Conservation (phyloP, 108 stramenopile genomes). For the Chaetoceros tenuissimus region DNA sequence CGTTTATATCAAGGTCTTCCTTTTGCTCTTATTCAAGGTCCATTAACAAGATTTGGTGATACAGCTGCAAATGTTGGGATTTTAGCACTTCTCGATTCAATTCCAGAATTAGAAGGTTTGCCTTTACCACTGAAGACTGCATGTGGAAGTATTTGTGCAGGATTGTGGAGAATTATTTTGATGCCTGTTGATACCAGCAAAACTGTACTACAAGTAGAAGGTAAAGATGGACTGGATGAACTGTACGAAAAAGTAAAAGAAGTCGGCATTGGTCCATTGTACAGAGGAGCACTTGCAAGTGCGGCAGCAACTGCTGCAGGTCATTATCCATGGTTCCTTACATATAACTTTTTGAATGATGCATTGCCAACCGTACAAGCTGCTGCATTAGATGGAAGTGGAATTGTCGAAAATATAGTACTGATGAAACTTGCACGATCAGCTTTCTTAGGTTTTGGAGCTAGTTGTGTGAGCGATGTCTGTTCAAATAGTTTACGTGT, state of each 20-base stretch:
- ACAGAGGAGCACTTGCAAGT: constrained; percentile 73
- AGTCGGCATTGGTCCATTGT: constrained; percentile 56
- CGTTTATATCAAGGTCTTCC: constrained; percentile 88
- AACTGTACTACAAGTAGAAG: constrained; percentile 92
- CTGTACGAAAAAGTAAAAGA: constrained; percentile 27
- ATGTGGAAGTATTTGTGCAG: constrained; percentile 65
- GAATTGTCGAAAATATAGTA: constrained; percentile 6
- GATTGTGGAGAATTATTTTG: constrained; percentile 77
- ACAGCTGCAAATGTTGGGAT: constrained; percentile 96
- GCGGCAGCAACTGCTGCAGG: constrained; percentile 78
- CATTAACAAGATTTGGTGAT: constrained; percentile 89
- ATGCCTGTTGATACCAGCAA: constrained; percentile 95
- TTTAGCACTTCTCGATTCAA: constrained; percentile 64
- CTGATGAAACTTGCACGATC: constrained; percentile 56
- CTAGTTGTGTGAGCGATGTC: constrained; percentile 68
- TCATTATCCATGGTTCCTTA: constrained; percentile 74
- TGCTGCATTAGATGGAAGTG: constrained; percentile 39
- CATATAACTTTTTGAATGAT: constrained; percentile 69
- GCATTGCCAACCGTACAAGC: constrained; percentile 39
- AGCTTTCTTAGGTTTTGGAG: constrained; percentile 52
- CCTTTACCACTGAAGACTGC: constrained; percentile 74
- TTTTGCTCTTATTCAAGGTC: constrained; percentile 90
- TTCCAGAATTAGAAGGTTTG: constrained; percentile 42
- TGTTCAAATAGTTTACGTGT: constrained; percentile 73
- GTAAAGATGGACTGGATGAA: constrained; percentile 37